Base-by-base conservation (phyloP, 164 flowering plant species). In the Piper longum region DNA sequence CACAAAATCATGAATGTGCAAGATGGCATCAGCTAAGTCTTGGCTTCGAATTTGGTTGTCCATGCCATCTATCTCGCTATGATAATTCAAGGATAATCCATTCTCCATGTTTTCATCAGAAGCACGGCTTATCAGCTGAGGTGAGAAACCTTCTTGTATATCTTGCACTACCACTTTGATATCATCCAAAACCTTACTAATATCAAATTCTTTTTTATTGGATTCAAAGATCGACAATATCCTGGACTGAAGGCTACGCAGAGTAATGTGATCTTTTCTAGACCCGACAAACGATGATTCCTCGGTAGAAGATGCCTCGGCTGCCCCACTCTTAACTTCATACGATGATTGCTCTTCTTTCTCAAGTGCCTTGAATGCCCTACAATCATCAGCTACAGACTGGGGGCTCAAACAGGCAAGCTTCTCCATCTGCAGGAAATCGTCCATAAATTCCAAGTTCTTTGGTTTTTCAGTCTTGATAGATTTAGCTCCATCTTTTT, bases 391-490 rank as follows among this genome's bases (percentile, higher is more conserved):
- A 57, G 60, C 39, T 26, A 57, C 36, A 44, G 77, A 76, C 36
- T 81, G 80, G 43, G 76, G 70, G 39, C 89, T 70, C 43, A 70
- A 69, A 68, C 85, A 70, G 16, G 98, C 99, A 68, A 95, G 76
- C 72, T 82, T 95, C 80, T 95, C 99, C 98, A 95, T 91, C 80
- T 95, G 98, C 52, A 91, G 76, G 72, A 95, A 95, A 72, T 93
- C 99, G 76, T 89, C 93, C 96, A 95, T 95, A 59, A 91, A 83
- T 64, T 84, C 90, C 79, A 86, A 64, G 57, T 76, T 79, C 61
- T 64, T 83, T 17, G 79, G 67, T 66, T 60, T 80, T 26, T 83
- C 89, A 57, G 76, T 65, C 65, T 78, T 86, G 56, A 56, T 77
- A 62, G 75, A 59, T 70, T 79, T 85, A 54, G 76, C 83, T 54